Conservation (phyloP, 2,329 filamentous ascomycete species). For the Diaporthe helianthi region DNA sequence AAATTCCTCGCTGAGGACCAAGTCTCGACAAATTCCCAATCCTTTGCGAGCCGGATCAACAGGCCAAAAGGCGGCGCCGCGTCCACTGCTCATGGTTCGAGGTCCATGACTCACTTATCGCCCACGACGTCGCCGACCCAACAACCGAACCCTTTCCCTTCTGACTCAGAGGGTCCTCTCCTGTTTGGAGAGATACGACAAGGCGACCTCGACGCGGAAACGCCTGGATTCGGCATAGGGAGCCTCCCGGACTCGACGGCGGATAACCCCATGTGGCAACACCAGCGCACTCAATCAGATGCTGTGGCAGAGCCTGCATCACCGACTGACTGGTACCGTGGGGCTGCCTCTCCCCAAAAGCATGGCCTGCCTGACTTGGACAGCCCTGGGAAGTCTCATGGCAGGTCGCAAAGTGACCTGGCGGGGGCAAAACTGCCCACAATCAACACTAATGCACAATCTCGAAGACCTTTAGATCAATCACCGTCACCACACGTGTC, state of each 20-base stretch:
- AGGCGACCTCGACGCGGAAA: conserved; percentile 59
- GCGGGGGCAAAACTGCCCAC: conserved; percentile 42
- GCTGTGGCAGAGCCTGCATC: conserved; percentile 66
- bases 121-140: conserved; percentile 41
- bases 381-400: conserved; percentile 50
- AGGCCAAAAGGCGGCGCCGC: conserved; percentile 54
- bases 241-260: conserved; percentile 77
- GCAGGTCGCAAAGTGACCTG: conserved; percentile 67
- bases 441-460: conserved; percentile 29
- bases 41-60: conserved; percentile 65
- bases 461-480: conserved; percentile 30
- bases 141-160: conserved; percentile 43
- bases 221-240: conserved; percentile 68
- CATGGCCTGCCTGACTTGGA: conserved; percentile 37
- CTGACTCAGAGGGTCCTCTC: conserved; percentile 52
- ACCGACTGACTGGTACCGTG: conserved; percentile 71
- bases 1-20: conserved; percentile 59
- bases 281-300: conserved; percentile 63
- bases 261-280: conserved; percentile 54
- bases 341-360: conserved; percentile 41
- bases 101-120: conserved; percentile 52
- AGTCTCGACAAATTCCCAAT: conserved; percentile 61
- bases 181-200: conserved; percentile 79
- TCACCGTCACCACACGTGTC: conserved; percentile 40
- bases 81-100: conserved; percentile 48